These are phyloP conservation scores for Dionaea muscipula DNA, from an alignment of 179 eudicot species.

Conservation along the genomic window DNA sequence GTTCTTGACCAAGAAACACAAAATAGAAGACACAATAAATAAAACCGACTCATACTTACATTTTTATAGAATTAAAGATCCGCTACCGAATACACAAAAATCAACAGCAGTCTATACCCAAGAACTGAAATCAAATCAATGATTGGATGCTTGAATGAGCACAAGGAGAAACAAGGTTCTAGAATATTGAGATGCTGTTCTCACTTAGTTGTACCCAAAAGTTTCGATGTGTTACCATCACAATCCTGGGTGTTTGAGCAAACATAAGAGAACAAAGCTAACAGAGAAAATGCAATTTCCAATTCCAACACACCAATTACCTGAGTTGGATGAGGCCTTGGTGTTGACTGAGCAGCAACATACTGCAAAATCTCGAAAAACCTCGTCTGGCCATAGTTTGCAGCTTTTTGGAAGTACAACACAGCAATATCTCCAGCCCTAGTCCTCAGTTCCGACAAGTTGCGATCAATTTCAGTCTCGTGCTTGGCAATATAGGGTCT, in stretches of 20 bases:
- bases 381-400: conserved; percentile 68
- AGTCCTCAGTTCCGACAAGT: conserved; percentile 59
- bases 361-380: conserved; percentile 66
- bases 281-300: neutral
- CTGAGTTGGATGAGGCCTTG: conserved; percentile 51
- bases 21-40: too few relatives aligned
- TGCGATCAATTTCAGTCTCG: conserved; percentile 84
- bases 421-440: conserved; percentile 77
- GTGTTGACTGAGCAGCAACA: conserved; percentile 69
- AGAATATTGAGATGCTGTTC: neutral
- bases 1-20: too few relatives aligned
- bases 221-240: neutral
- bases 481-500: conserved; percentile 74
- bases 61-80: too few relatives aligned
- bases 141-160: too few relatives aligned
- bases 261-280: neutral
- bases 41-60: too few relatives aligned
- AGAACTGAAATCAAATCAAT: too few relatives aligned
- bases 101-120: too few relatives aligned
- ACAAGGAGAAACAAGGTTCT: neutral
- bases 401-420: conserved; percentile 57
- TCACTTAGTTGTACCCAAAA: neutral
- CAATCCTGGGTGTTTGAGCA: neutral
- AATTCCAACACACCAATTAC: conserved; percentile 16
- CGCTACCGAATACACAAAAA: too few relatives aligned